Percentiles rank a stretch among this genome's conserved stretches.
Conservation (phyloP, 1,284 basidiomycete species). For the Cryptococcus neoformans region DNA sequence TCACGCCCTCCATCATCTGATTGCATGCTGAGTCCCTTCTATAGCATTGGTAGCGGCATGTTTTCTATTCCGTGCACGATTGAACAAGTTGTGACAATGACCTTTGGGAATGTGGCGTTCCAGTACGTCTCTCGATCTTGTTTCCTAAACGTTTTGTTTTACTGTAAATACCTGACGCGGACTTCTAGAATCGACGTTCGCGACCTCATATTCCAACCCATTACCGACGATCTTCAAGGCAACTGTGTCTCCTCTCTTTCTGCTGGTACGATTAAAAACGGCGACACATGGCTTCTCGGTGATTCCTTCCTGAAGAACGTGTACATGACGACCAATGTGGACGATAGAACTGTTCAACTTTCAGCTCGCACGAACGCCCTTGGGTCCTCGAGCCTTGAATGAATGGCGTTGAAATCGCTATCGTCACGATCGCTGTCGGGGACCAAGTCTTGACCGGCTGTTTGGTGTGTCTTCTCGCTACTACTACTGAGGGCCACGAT, state of each 20-base stretch:
- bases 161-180: background rate
- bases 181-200: conserved; percentile 17
- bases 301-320: conserved; percentile 31
- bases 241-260: conserved; percentile 73
- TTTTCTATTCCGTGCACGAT: conserved; percentile 78
- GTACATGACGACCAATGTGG: conserved; percentile 24
- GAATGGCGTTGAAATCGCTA: too few relatives aligned
- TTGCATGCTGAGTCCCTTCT: background rate
- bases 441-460: too few relatives aligned
- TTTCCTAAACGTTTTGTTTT: background rate
- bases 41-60: conserved; percentile 60
- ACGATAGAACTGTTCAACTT: conserved; percentile 17
- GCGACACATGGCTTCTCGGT: conserved; percentile 64
- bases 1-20: background rate
- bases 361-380: conserved; percentile 18
- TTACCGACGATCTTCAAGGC: conserved; percentile 61
- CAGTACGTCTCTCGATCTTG: conserved; percentile 13
- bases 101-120: conserved; percentile 56
- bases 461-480: too few relatives aligned
- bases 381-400: conserved; percentile 8
- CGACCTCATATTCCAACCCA: conserved; percentile 68
- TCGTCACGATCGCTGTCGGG: too few relatives aligned
- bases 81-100: conserved; percentile 61
- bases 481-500: too few relatives aligned
- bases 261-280: conserved; percentile 60